A percentile compares a stretch with the other conserved stretches of the same genome.
phyloP scores from a whole-genome alignment of 1,284 basidiomycete species.

The Neonothopanus nambi region DNA sequence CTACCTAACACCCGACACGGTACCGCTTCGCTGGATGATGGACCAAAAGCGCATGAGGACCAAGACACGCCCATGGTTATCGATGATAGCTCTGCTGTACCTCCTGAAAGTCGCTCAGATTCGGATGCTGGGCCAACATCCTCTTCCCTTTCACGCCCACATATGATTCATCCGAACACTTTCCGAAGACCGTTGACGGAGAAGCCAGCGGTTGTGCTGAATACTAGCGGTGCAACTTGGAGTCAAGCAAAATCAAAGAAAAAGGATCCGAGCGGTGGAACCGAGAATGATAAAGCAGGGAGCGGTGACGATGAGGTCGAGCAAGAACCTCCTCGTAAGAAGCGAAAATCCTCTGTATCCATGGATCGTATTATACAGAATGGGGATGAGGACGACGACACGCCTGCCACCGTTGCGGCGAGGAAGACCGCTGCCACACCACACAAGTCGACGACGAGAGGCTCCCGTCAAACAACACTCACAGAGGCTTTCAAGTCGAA shows the following conservation, averaged over 20 bases:
- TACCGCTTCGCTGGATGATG: too few species aligned
- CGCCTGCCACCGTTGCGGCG: background rate
- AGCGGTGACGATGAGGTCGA: background rate
- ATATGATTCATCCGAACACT: background rate
- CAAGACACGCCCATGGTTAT: background rate
- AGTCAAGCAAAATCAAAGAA: background rate
- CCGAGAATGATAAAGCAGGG: background rate
- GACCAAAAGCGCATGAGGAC: background rate
- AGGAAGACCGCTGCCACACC: background rate
- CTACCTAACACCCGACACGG: too few species aligned
- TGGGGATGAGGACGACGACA: background rate
- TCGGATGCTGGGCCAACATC: background rate
- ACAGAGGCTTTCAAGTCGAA: conserved; percentile 8
- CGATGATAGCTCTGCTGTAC: background rate
- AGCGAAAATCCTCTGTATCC: conserved; percentile 5
- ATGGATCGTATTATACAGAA: background rate
- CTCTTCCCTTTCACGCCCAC: background rate
- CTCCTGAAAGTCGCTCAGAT: background rate
- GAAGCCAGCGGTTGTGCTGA: background rate
- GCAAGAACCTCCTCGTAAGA: conserved; percentile 13
- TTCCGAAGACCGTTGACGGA: background rate
- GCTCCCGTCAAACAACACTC: conserved; percentile 7
- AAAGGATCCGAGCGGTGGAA: background rate
- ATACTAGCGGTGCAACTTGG: conserved; percentile 8
- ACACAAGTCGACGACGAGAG: background rate